Percentiles rank a stretch among this genome's conserved stretches.
These are phyloP conservation scores for Penicillium sp. DNA, from an alignment of 2,329 filamentous ascomycete species.

Conservation along the genomic window DNA sequence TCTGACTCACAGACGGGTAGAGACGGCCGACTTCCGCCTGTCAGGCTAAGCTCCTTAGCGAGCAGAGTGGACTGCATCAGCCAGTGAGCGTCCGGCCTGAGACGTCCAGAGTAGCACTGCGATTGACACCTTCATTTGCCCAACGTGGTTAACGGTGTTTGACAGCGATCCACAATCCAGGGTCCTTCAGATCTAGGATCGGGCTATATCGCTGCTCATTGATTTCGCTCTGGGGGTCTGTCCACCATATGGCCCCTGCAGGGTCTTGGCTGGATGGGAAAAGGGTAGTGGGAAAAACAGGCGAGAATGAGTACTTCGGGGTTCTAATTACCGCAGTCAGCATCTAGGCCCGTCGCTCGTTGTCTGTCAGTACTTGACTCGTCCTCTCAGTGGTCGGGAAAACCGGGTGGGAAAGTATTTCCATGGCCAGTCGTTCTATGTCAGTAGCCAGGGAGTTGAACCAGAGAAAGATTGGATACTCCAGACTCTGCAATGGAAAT, in stretches of 20 bases:
- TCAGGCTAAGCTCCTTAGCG: constrained; percentile 7
- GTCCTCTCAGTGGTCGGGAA: too few relatives aligned
- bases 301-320: background rate
- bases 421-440: background rate
- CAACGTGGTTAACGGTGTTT: constrained; percentile 21
- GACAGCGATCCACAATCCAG: constrained; percentile 23
- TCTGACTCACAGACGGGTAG: constrained; percentile 22
- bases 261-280: background rate
- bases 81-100: background rate
- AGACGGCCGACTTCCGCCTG: constrained; percentile 16
- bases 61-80: background rate
- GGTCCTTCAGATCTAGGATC: constrained; percentile 18
- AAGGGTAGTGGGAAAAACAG: background rate
- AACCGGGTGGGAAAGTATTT: background rate
- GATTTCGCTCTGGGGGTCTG: background rate
- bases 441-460: too few relatives aligned
- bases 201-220: background rate
- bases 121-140: constrained; percentile 19
- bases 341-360: background rate
- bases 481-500: background rate
- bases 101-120: constrained; percentile 3
- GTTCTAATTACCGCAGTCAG: background rate
- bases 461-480: too few relatives aligned
- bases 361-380: too few relatives aligned
- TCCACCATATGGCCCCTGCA: background rate